phyloP scores from a whole-genome alignment of 2,329 filamentous ascomycete genomes.

The Sporothrix dimorphospora region DNA sequence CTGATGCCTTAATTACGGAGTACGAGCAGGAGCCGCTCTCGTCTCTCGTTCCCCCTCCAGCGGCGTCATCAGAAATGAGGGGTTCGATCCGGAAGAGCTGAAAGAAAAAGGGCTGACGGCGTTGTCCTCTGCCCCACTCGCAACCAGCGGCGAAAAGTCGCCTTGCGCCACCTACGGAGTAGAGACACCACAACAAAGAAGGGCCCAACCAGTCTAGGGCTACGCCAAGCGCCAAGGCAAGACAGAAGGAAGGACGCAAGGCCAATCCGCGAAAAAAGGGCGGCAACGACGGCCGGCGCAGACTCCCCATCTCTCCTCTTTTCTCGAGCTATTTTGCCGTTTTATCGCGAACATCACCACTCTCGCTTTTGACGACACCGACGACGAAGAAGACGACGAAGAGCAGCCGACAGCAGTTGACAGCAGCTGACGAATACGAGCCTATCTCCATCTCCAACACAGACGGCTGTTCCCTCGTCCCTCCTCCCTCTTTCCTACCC shows the following conservation, averaged over 20 bases:
- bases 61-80: not conserved
- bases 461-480: too few species aligned
- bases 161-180: not conserved
- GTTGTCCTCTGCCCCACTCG: not conserved
- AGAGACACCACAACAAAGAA: not conserved
- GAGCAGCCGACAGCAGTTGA: not conserved
- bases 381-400: not conserved
- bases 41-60: not conserved
- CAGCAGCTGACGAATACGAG: not conserved
- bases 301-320: slow-evolving; percentile 1
- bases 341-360: not conserved
- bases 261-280: not conserved
- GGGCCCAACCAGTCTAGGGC: not conserved
- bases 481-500: not conserved
- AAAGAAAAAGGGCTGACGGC: slow-evolving; percentile 15
- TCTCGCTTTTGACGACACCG: not conserved
- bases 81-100: slow-evolving; percentile 13
- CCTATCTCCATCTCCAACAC: not conserved
- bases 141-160: not conserved
- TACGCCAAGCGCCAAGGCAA: slow-evolving; percentile 13
- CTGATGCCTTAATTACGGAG: not conserved
- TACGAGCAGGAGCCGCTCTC: not conserved
- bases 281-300: not conserved
- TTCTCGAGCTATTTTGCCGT: not conserved
- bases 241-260: not conserved